Base-by-base conservation (phyloP, 2,329 filamentous ascomycete genomes). In the Lachnellula willkommii region DNA sequence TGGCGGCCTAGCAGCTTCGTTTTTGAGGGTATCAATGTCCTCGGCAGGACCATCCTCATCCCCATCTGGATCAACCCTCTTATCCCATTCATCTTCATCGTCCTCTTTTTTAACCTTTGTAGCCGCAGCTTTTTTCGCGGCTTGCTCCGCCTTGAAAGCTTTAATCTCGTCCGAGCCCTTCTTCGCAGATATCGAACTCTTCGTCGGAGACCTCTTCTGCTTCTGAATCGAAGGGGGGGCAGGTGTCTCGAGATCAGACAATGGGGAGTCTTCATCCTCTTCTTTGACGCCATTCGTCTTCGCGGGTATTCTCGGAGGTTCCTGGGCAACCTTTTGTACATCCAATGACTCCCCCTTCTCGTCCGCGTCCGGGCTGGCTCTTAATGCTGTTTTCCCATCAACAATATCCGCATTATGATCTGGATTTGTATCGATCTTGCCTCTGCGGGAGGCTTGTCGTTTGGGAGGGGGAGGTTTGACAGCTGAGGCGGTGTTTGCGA, bases 1-100 rank as follows among this genome's bases (percentile, higher is more conserved):
- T 6, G 90, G 90, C 12, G 87, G 81, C 50, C 68, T 61, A 20
- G 48, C 62, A 24, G 66, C 68, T 50, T 68, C 68, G 47, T 47
- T 57, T 50, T 66, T 69, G 56, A 68, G 49, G 15, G 57, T 53
- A 59, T 65, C 66, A 5, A 65, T 50, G 58, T 68, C 65, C 50
- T 70, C 68, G 11, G 36, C 55, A 11, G 55, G 58, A 6, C 57
- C 58, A 6, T 57, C 61, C 12, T 67, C 65, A 54, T 68, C 66
- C 5, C 62, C 66, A 58, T 68, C 65, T 20, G 63, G 62, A 58
- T 66, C 66, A 15, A 50, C 53, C 50, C 65, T 63, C 9, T 64
- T 62, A 32, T 65, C 63, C 63, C 61, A 64, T 43, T 66, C 63
- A 52, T 65, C 64, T 11, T 28, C 58, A 28, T 58, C 66, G 24